A percentile compares a stretch with the other conserved stretches of the same genome.
Evolutionary conservation across 768 basidiomycete genomes (phyloP).

Genomic region (Russula compacta): DNA sequence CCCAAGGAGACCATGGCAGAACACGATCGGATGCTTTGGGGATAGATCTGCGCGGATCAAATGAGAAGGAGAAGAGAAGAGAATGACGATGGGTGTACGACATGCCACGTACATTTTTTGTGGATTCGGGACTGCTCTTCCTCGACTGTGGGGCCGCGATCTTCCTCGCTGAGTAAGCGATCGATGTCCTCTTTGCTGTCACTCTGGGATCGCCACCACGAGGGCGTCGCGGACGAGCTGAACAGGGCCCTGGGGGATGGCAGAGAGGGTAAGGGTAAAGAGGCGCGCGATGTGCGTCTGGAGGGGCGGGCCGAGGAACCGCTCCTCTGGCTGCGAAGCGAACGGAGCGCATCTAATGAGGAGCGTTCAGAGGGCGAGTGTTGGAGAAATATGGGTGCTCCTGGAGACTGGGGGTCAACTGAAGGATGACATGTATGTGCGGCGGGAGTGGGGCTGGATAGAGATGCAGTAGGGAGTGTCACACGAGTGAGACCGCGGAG

Average conservation of each 20-base stretch:
- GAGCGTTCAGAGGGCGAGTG: slow-evolving; percentile 36
- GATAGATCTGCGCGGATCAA: slow-evolving; percentile 46
- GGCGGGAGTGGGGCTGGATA: slow-evolving; percentile 32
- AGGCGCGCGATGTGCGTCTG: slow-evolving; percentile 19
- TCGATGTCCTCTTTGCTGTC: slow-evolving; percentile 41
- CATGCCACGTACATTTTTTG: slow-evolving; percentile 50
- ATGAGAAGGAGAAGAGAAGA: background rate
- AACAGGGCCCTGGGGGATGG: background rate
- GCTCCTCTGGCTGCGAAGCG: slow-evolving; percentile 28
- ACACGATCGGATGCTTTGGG: slow-evolving; percentile 79
- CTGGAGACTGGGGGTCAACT: slow-evolving; percentile 25
- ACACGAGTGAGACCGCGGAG: slow-evolving; percentile 48
- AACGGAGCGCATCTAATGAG: slow-evolving; percentile 53
- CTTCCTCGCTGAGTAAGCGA: slow-evolving; percentile 41
- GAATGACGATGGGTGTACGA: background rate
- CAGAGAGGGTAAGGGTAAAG: background rate
- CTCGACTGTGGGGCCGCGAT: slow-evolving; percentile 40
- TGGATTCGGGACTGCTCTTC: slow-evolving; percentile 38
- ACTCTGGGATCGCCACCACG: slow-evolving; percentile 41
- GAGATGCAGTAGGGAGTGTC: slow-evolving; percentile 53
- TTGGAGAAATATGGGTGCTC: slow-evolving; percentile 28
- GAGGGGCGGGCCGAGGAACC: slow-evolving; percentile 20
- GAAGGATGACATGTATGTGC: slow-evolving; percentile 17
- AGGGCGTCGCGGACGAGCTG: slow-evolving; percentile 22
- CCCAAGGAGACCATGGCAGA: slow-evolving; percentile 91